Evolutionary conservation across 1,139 yeast species (phyloP), one percentile per base, ranked within the genome.

Genomic region (Kodamaea plutei): DNA sequence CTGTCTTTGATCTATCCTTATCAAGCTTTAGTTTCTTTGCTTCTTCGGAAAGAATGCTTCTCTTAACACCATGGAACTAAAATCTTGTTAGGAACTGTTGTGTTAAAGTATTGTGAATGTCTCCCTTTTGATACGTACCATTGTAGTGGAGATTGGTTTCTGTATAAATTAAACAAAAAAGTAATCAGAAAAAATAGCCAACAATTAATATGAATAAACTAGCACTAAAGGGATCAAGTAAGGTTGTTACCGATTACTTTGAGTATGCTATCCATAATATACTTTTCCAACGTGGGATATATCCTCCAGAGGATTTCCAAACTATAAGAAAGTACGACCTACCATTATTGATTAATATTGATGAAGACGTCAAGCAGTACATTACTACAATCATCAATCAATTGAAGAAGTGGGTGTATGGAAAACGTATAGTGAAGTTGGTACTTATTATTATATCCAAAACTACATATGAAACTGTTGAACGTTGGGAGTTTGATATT

Each of bases 281-380:
- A 20, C 69, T 89, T 5, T 89, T 83, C 55, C 97, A 89, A 53
- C 63, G 97, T 33, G 95, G 95, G 0, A 81, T 89, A 23, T 89
- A 89, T 48, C 96, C 96, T 0, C 71, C 85, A 2, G 95, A 85
- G 45, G 96, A 87, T 52, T 89, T 89, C 56, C 75, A 74, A 38
- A 70, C 82, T 1, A 89, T 85, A 3, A 73, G 76, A 44, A 87
- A 87, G 53, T 89, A 87, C 55, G 96, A 87, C 25, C 56, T 89
- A 33, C 84, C 84, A 36, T 60, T 89, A 56, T 65, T 89, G 30
- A 73, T 83, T 18, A 76, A 84, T 4, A 73, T 73, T 18, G 95
- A 88, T 52, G 84, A 81, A 25, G 95, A 84, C 31, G 82, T 89
- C 34, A 77, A 76, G 46, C 60, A 62, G 2, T 89, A 89, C 52